Percentiles rank a stretch among this genome's conserved stretches.
Evolutionary conservation across 306 rosid species (phyloP).

Genomic region (Phaseolus lunatus): DNA sequence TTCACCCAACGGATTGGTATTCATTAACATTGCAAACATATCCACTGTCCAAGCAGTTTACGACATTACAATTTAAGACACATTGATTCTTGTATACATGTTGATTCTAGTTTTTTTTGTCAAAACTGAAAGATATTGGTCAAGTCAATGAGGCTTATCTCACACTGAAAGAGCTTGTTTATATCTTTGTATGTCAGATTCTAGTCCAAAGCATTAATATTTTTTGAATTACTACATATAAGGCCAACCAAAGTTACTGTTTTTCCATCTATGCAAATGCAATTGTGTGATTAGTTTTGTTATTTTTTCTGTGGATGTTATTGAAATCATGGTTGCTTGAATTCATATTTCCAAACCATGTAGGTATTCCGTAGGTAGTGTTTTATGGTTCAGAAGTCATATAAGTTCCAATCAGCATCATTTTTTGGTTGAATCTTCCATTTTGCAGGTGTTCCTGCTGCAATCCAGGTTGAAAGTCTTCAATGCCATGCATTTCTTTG

Average conservation of each 20-base stretch:
- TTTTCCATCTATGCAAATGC: conserved; percentile 1
- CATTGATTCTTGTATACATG: too few relatives aligned
- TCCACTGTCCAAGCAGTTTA: not conserved
- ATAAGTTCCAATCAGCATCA: conserved; percentile 17
- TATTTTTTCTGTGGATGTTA: too few relatives aligned
- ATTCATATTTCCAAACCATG: not conserved
- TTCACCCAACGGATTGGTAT: not conserved
- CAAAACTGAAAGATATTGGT: too few relatives aligned
- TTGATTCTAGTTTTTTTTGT: too few relatives aligned
- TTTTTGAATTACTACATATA: not conserved
- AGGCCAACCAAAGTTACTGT: not conserved
- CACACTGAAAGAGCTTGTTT: not conserved
- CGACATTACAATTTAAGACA: not conserved
- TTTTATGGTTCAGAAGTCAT: conserved; percentile 18
- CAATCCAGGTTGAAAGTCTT: conserved; percentile 90
- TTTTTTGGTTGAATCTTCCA: conserved; percentile 37
- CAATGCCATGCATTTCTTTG: conserved; percentile 74
- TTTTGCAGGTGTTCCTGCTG: conserved; percentile 72
- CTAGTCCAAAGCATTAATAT: not conserved
- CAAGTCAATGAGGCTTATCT: too few relatives aligned
- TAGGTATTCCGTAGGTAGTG: conserved; percentile 1
- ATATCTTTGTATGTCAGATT: not conserved
- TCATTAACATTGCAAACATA: not conserved
- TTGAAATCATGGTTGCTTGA: not conserved
- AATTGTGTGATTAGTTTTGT: not conserved